A percentile compares a stretch with the other conserved stretches of the same genome.
Evolutionary conservation across 768 basidiomycete species (phyloP).

Genomic region (Phaffia tasmanica): DNA sequence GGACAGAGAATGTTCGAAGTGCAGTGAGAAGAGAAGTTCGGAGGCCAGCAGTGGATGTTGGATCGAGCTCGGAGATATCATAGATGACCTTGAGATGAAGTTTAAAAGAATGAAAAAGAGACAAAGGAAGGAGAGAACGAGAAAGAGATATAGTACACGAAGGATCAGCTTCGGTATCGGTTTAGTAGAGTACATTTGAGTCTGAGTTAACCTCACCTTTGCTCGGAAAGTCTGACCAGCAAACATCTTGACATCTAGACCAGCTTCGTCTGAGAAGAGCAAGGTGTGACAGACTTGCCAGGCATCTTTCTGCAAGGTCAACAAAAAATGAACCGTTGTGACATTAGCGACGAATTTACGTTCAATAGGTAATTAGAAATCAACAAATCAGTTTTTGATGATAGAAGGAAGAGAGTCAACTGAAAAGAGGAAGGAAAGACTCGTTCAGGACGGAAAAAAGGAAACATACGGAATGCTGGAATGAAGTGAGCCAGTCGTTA

Average conservation of each 20-base stretch:
- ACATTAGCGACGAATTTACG: not conserved
- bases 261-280: conserved; percentile 66
- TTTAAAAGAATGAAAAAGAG: not conserved
- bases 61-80: conserved; percentile 79
- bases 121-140: too few relatives aligned
- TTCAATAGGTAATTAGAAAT: not conserved
- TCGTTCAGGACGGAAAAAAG: too few relatives aligned
- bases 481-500: conserved; percentile 26
- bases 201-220: conserved; percentile 52
- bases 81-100: conserved; percentile 62
- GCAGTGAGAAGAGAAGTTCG: conserved; percentile 77
- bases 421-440: not conserved
- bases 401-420: not conserved
- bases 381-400: not conserved
- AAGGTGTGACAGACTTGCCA: conserved; percentile 92
- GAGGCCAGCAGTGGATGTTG: conserved; percentile 58
- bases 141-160: conserved; percentile 5
- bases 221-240: conserved; percentile 92
- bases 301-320: conserved; percentile 71
- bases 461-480: conserved; percentile 24
- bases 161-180: conserved; percentile 3
- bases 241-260: conserved; percentile 72
- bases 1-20: conserved; percentile 53
- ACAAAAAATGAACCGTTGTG: not conserved
- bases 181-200: too few relatives aligned